phyloP scores from a whole-genome alignment of 1,284 basidiomycete genomes.

The Filobasidium uniguttulatum region DNA sequence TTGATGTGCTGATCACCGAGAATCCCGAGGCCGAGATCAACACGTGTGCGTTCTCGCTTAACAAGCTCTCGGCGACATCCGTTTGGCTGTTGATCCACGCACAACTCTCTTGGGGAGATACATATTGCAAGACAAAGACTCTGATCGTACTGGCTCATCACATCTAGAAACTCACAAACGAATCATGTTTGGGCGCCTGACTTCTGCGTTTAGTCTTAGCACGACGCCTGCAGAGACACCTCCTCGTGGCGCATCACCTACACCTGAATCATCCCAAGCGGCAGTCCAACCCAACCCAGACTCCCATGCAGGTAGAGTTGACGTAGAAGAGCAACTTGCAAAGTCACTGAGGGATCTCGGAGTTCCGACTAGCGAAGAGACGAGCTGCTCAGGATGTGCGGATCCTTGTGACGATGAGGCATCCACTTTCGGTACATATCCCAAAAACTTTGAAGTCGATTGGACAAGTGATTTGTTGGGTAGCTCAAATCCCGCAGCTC shows the following conservation, averaged over 20 bases:
- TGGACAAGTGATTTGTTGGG: constrained; percentile 66
- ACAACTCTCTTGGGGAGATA: too few relatives aligned
- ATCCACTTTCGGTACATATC: constrained; percentile 37
- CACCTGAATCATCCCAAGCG: constrained; percentile 5
- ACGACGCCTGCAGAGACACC: constrained; percentile 7
- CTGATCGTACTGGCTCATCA: too few relatives aligned
- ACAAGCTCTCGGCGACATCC: too few relatives aligned
- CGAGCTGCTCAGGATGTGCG: constrained; percentile 60
- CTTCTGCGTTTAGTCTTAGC: not conserved
- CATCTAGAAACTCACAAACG: constrained; percentile 12
- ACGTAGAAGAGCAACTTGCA: constrained; percentile 27
- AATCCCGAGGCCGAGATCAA: too few relatives aligned
- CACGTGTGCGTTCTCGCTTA: too few relatives aligned
- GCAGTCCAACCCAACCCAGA: constrained; percentile 18
- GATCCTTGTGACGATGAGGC: constrained; percentile 57
- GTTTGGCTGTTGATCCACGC: too few relatives aligned
- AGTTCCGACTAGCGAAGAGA: constrained; percentile 54
- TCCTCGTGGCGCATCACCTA: not conserved
- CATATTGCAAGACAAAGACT: too few relatives aligned
- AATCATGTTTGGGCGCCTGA: not conserved
- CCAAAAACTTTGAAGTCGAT: constrained; percentile 57
- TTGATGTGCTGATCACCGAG: too few relatives aligned
- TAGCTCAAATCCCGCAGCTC: constrained; percentile 62
- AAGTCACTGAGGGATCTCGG: constrained; percentile 39
- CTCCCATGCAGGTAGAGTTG: constrained; percentile 17